phyloP scores from a whole-genome alignment of 2,329 filamentous ascomycete genomes.

The Xylariales sp. region DNA sequence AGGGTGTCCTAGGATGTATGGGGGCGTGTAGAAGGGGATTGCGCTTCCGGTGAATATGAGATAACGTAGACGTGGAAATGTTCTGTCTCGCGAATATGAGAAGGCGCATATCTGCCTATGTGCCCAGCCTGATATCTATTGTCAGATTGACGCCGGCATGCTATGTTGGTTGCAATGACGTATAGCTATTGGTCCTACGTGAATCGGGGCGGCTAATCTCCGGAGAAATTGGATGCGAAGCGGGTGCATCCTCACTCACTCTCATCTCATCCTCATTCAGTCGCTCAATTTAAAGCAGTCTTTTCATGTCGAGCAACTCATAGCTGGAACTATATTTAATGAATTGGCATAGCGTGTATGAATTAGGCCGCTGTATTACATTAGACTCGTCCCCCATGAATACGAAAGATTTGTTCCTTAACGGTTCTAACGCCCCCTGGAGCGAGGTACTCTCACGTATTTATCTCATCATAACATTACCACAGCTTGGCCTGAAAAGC shows the following conservation, averaged over 20 bases:
- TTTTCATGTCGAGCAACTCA: background rate
- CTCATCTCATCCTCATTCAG: background rate
- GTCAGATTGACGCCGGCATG: background rate
- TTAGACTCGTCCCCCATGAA: too few species aligned
- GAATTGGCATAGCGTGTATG: too few species aligned
- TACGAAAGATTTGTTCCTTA: background rate
- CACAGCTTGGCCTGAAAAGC: too few species aligned
- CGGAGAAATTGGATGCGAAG: constrained; percentile 3
- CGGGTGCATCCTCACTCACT: background rate
- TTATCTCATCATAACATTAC: background rate
- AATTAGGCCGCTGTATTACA: too few species aligned
- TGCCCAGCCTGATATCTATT: background rate
- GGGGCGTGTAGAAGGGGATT: background rate
- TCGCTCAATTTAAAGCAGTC: background rate
- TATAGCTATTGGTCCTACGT: background rate
- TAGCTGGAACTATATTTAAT: too few species aligned
- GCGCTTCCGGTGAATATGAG: background rate
- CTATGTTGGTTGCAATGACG: constrained; percentile 3
- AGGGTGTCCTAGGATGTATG: background rate
- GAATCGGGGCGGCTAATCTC: constrained; percentile 22
- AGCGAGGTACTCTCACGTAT: background rate
- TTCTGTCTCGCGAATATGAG: background rate
- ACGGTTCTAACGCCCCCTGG: background rate
- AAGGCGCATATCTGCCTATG: constrained; percentile 15
- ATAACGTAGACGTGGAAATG: background rate